Evolutionary conservation across 2,329 filamentous ascomycete species (phyloP).

Genomic region (Cladosporium sp.): DNA sequence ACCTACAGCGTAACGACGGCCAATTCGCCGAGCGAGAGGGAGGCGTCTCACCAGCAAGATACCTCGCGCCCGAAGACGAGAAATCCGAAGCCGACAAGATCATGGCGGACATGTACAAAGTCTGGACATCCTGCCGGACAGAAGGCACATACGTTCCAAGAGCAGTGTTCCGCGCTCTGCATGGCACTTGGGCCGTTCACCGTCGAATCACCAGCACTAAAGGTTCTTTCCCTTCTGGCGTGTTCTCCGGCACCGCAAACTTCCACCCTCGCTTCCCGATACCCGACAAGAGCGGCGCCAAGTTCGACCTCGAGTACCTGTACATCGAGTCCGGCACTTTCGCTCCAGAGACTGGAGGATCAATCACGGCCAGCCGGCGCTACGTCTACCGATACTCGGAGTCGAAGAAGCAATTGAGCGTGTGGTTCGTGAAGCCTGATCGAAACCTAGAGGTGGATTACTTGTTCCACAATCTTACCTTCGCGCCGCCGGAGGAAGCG

Average conservation of each 20-base stretch:
- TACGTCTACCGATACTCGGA: constrained; percentile 75
- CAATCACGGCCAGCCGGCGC: constrained; percentile 62
- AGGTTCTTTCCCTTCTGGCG: constrained; percentile 30
- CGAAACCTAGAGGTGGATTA: constrained; percentile 66
- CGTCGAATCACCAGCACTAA: constrained; percentile 31
- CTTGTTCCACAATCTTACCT: constrained; percentile 70
- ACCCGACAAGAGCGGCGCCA: constrained; percentile 21
- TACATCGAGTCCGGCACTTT: constrained; percentile 35
- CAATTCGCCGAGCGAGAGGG: constrained; percentile 52
- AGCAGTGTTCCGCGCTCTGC: constrained; percentile 35
- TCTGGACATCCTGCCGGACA: constrained; percentile 28
- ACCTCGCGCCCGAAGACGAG: constrained; percentile 32
- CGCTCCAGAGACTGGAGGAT: constrained; percentile 22
- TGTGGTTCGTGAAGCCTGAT: constrained; percentile 70
- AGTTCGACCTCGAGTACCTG: constrained; percentile 36
- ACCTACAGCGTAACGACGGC: constrained; percentile 47
- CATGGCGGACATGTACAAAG: constrained; percentile 47
- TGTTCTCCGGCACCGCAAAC: constrained; percentile 30
- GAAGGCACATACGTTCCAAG: constrained; percentile 31
- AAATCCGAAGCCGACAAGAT: constrained; percentile 45
- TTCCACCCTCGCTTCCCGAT: constrained; percentile 35
- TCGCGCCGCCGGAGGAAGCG: constrained; percentile 45
- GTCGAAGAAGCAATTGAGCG: constrained; percentile 59
- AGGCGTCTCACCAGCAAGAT: constrained; percentile 41
- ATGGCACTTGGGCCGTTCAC: constrained; percentile 34